These are phyloP conservation scores for Globisporangium recalcitrans DNA, from an alignment of 352 stramenopile species.

Conservation along the genomic window DNA sequence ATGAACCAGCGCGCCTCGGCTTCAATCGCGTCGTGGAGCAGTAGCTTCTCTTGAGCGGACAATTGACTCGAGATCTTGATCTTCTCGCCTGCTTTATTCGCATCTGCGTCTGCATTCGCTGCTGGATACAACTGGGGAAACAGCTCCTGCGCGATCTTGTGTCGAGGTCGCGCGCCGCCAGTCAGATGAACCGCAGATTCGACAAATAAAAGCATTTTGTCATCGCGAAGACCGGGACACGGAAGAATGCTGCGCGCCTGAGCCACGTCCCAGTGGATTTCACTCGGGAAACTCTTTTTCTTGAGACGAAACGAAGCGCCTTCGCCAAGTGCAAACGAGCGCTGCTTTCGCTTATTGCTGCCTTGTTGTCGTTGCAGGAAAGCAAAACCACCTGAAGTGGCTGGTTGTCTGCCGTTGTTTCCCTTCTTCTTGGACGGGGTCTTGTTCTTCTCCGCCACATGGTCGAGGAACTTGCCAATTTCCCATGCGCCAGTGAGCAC, in stretches of 20 bases:
- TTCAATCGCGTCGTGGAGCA: constrained; percentile 72
- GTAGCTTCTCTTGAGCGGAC: constrained; percentile 41
- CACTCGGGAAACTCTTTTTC: constrained; percentile 46
- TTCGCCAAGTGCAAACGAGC: background rate
- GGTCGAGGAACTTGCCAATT: constrained; percentile 50
- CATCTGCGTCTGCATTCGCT: constrained; percentile 9
- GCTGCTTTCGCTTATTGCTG: background rate
- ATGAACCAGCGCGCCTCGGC: constrained; percentile 73
- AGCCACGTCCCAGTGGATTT: constrained; percentile 55
- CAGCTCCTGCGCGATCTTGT: constrained; percentile 65
- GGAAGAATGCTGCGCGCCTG: constrained; percentile 34
- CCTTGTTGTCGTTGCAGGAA: background rate
- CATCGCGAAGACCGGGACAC: constrained; percentile 60
- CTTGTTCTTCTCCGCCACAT: constrained; percentile 45
- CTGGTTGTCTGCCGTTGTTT: background rate
- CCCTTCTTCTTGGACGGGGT: constrained; percentile 28
- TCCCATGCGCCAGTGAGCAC: constrained; percentile 49
- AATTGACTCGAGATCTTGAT: background rate
- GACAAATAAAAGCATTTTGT: constrained; percentile 54
- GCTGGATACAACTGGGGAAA: constrained; percentile 54
- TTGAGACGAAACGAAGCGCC: constrained; percentile 18
- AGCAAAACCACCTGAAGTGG: too few species aligned
- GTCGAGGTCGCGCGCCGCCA: constrained; percentile 50
- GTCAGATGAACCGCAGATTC: constrained; percentile 50
- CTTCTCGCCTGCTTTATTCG: background rate